These are phyloP conservation scores for Triticum urartu DNA, from an alignment of 176 grass and related monocot genomes.

Conservation along the genomic window DNA sequence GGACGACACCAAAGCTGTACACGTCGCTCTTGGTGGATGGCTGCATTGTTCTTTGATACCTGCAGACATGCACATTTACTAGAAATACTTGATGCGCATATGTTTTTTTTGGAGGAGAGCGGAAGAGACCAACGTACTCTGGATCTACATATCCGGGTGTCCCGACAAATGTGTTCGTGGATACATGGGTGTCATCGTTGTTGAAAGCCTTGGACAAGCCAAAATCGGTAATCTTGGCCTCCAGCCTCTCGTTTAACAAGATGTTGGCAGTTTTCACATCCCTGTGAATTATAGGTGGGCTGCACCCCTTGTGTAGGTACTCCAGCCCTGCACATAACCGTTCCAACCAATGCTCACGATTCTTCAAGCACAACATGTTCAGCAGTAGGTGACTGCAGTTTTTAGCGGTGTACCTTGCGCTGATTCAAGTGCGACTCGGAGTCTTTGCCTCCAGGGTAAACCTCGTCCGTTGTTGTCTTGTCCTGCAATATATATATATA, in stretches of 20 bases:
- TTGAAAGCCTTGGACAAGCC: conserved; percentile 47
- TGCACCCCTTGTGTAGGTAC: conserved; percentile 60
- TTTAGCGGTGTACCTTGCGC: conserved; percentile 40
- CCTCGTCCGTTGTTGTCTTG: background rate
- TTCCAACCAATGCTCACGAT: background rate
- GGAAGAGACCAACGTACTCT: conserved; percentile 27
- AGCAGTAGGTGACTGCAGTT: background rate
- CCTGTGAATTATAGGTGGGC: conserved; percentile 42
- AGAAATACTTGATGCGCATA: background rate
- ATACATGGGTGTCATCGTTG: conserved; percentile 9
- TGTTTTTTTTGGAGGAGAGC: background rate
- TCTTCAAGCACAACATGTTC: background rate
- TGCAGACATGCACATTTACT: background rate
- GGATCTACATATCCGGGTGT: conserved; percentile 56
- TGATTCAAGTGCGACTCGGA: conserved; percentile 41
- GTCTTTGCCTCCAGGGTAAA: conserved; percentile 43
- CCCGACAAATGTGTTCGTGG: background rate
- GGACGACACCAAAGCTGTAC: conserved; percentile 57
- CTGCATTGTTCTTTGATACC: background rate
- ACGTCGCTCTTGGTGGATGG: conserved; percentile 42
- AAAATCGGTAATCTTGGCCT: conserved; percentile 78
- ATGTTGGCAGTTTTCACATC: conserved; percentile 63
- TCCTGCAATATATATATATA: too few species aligned
- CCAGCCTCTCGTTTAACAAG: conserved; percentile 32
- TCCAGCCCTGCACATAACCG: conserved; percentile 32